These are phyloP conservation scores for Nemania sp. DNA, from an alignment of 2,329 filamentous ascomycete species.

Conservation along the genomic window DNA sequence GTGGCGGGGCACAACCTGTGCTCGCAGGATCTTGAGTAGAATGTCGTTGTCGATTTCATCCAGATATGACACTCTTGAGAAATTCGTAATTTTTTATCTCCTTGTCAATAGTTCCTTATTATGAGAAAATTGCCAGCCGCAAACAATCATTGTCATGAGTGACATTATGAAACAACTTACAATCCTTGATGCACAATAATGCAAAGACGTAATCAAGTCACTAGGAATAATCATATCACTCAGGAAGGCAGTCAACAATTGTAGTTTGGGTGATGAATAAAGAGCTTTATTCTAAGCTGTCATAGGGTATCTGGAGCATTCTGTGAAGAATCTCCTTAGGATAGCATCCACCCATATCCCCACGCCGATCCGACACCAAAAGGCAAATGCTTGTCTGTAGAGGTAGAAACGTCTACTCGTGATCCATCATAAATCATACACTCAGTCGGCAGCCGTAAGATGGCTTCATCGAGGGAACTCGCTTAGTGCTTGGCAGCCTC, in stretches of 20 bases:
- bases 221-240: background rate
- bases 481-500: constrained; percentile 43
- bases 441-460: constrained; percentile 14
- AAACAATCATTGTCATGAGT: no score
- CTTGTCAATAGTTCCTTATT: no score
- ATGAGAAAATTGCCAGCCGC: no score
- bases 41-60: no score
- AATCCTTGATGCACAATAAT: no score
- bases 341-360: constrained; percentile 21
- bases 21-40: no score
- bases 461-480: constrained; percentile 1
- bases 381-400: constrained; percentile 23
- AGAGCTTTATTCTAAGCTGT: constrained; percentile 38
- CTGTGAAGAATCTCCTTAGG: constrained; percentile 16
- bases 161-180: no score
- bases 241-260: background rate
- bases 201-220: no score
- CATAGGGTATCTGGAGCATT: constrained; percentile 38
- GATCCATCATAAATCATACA: constrained; percentile 33
- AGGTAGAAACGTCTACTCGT: constrained; percentile 28
- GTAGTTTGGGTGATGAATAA: constrained; percentile 13
- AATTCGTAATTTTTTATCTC: no score
- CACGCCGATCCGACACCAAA: constrained; percentile 29
- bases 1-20: no score
- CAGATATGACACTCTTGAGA: no score